phyloP scores from a whole-genome alignment of 2,329 filamentous ascomycete species.

The Pestalotiopsis sp. region DNA sequence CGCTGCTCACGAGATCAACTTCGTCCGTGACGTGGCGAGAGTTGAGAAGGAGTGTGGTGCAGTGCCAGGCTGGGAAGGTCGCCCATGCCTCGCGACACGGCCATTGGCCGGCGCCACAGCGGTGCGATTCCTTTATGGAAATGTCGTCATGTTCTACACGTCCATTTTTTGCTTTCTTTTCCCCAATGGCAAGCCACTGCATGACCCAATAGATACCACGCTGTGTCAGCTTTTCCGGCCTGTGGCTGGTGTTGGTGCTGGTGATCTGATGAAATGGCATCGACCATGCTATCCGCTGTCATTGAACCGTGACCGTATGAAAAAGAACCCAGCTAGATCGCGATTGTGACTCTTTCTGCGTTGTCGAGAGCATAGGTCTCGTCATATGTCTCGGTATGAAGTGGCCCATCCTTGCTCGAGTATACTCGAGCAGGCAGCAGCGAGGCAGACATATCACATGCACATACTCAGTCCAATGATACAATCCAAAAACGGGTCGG shows the following conservation, averaged over 20 bases:
- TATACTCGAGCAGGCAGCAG: neutral
- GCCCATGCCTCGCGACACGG: neutral
- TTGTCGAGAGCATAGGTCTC: no score
- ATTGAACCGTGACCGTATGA: no score
- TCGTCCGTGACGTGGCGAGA: slow-evolving; percentile 5
- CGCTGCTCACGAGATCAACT: neutral
- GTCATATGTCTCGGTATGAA: no score
- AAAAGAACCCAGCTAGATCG: no score
- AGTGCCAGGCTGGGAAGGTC: slow-evolving; percentile 5
- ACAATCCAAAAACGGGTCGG: neutral
- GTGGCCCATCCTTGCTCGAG: no score
- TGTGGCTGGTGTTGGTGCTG: neutral
- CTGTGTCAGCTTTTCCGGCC: neutral
- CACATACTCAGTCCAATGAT: neutral
- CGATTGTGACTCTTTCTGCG: no score
- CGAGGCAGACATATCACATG: neutral
- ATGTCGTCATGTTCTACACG: neutral
- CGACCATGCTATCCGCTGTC: no score
- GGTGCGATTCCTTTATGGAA: neutral
- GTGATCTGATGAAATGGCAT: neutral
- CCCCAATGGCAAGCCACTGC: neutral
- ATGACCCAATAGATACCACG: neutral
- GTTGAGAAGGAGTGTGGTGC: neutral
- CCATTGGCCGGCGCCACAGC: slow-evolving; percentile 5
- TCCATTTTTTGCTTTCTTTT: neutral